phyloP scores from a whole-genome alignment of 1,139 yeast species.

The Lodderomyces oxycetoniae region DNA sequence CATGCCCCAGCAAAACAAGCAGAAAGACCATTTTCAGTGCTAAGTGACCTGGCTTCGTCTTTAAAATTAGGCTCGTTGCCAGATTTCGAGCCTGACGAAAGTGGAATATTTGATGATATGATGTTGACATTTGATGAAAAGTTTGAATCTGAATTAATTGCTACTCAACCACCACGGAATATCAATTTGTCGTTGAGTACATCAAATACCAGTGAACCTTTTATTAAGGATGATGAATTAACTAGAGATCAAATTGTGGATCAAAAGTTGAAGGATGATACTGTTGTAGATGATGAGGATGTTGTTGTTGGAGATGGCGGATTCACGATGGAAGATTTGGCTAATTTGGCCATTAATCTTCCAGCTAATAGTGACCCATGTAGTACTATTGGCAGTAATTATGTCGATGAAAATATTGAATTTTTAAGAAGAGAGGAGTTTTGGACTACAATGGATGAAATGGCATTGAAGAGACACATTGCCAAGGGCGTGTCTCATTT shows the following conservation, averaged over 20 bases:
- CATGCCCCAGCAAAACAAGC: slow-evolving; percentile 2
- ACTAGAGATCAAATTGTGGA: slow-evolving; percentile 41
- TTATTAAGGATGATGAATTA: slow-evolving; percentile 42
- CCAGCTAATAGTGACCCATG: neutral
- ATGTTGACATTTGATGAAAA: slow-evolving; percentile 27
- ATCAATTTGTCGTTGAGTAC: neutral
- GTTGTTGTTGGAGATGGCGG: slow-evolving; percentile 3
- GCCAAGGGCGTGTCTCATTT: neutral
- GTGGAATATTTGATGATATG: slow-evolving; percentile 31
- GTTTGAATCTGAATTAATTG: slow-evolving; percentile 19
- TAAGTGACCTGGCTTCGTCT: slow-evolving; percentile 14
- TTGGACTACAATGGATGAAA: slow-evolving; percentile 26
- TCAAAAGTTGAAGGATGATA: slow-evolving; percentile 32
- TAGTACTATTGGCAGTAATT: slow-evolving; percentile 18
- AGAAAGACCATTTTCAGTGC: slow-evolving; percentile 6
- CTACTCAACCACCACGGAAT: slow-evolving; percentile 14
- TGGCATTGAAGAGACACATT: slow-evolving; percentile 9
- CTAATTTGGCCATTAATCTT: neutral
- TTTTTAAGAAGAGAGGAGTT: slow-evolving; percentile 29
- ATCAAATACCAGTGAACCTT: slow-evolving; percentile 21
- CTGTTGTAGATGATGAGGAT: slow-evolving; percentile 5
- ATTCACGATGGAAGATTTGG: slow-evolving; percentile 15
- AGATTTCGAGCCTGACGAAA: slow-evolving; percentile 29
- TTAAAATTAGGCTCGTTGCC: slow-evolving; percentile 22
- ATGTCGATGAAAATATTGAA: slow-evolving; percentile 34